Evolutionary conservation across 345 rosid genomes (phyloP), one percentile per base, ranked within the genome.

Genomic region (Hypericum androsaemum): DNA sequence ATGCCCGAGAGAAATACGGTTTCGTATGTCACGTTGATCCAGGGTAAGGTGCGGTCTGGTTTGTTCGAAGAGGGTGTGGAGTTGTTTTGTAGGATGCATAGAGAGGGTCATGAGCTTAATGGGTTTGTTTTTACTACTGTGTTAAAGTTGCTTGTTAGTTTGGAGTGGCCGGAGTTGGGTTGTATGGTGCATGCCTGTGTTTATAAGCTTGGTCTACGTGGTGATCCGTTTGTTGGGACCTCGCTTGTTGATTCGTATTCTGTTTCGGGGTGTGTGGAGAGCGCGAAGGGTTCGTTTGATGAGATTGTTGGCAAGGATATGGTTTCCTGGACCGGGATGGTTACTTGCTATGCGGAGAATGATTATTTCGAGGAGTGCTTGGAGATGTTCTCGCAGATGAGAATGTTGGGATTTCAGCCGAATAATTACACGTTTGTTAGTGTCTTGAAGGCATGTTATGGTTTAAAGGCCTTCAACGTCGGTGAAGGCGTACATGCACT

Each of bases 241-340:
- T 86, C 94, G 28, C 73, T 92, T 51, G 66, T 92, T 10, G 84
- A 81, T 52, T 74, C 82, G 39, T 92, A 83, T 59, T 71, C 83
- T 45, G 72, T 81, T 41, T 80, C 77, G 51, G 77, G 89, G 44
- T 16, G 22, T 49, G 74, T 77, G 66, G 72, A 68, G 16, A 52
- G 62, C 15, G 83, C 90, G 48, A 78, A 75, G 71, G 50, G 62
- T 54, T 82, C 80, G 40, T 85, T 88, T 66, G 76, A 77, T n/a
- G 88, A 71, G 68, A 67, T 88, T 66, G 55, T 46, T 41, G 13
- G 58, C 36, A 83, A 83, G 67, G 98, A 85, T 56, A 63, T 80
- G 78, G 94, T 88, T 77, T 76, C 78, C 47, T 88, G 97, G 95
- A 80, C 84, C 0, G 95, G 90, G 40, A 81, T 92, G 73, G 53